A percentile compares a stretch with the other conserved stretches of the same genome.
Evolutionary conservation across 345 rosid species (phyloP).

Genomic region (Rhodamnia argentea): DNA sequence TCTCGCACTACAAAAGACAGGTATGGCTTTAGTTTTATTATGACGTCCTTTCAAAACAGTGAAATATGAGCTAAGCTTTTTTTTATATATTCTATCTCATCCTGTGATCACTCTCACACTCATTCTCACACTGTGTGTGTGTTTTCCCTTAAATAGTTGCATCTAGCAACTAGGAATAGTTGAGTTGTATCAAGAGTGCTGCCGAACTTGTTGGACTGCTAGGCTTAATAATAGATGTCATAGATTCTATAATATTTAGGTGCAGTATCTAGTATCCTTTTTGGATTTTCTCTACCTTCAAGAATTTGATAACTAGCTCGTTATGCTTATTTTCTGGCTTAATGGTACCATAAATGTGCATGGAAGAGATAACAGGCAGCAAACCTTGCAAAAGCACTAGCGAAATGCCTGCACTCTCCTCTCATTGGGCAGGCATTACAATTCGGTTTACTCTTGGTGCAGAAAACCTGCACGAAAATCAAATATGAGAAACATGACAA

Average conservation of each 20-base stretch:
- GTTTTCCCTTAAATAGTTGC: neutral
- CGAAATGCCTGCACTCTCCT: conserved; percentile 95
- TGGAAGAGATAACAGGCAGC: conserved; percentile 4
- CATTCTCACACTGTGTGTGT: neutral
- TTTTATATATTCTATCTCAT: neutral
- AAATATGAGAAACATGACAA: neutral
- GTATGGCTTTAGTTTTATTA: neutral
- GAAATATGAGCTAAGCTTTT: neutral
- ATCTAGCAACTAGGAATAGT: neutral
- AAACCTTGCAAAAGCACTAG: conserved; percentile 97
- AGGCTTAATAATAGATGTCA: neutral
- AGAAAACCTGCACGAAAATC: conserved; percentile 58
- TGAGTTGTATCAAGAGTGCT: neutral
- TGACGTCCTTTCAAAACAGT: neutral
- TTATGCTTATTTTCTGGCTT: neutral
- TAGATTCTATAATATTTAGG: neutral
- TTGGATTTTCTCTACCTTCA: neutral
- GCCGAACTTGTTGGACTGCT: neutral
- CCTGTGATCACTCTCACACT: neutral
- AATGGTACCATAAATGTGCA: neutral
- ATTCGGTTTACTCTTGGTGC: conserved; percentile 87
- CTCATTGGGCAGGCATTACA: conserved; percentile 98
- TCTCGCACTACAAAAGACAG: conserved; percentile 60
- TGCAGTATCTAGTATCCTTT: neutral
- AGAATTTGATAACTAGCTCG: neutral